Evolutionary conservation across 2,329 filamentous ascomycete genomes (phyloP).

Genomic region (Harringtonia lauricola): DNA sequence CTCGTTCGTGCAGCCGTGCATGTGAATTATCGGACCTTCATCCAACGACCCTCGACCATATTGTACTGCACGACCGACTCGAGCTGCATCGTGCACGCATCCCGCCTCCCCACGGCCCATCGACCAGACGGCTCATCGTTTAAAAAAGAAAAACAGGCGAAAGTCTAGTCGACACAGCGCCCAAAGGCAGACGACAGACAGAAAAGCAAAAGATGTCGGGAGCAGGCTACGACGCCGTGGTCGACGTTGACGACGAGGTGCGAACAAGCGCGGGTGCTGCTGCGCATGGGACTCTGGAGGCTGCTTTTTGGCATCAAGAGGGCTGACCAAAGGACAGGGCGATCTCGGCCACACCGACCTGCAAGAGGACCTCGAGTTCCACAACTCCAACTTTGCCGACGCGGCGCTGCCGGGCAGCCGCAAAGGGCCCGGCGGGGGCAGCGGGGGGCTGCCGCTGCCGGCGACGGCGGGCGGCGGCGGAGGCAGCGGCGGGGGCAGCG

Average conservation of each 20-base stretch:
- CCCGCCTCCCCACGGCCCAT: background rate
- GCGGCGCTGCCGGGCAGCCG: slow-evolving; percentile 30
- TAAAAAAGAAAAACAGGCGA: background rate
- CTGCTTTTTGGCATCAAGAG: background rate
- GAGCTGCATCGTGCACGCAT: background rate
- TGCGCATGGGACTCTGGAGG: no score
- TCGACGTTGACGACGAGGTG: slow-evolving; percentile 95
- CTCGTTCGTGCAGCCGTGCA: background rate
- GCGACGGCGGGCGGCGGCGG: slow-evolving; percentile 31
- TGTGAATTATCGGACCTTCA: no score
- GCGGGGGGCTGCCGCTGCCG: slow-evolving; percentile 46
- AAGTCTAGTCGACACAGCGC: background rate
- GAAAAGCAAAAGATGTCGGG: slow-evolving; percentile 50
- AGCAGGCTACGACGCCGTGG: slow-evolving; percentile 92
- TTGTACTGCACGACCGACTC: no score
- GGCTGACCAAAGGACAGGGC: slow-evolving; percentile 43
- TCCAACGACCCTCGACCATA: no score
- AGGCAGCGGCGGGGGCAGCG: slow-evolving; percentile 19
- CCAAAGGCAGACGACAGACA: background rate
- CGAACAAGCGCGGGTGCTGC: background rate
- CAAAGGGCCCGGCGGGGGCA: slow-evolving; percentile 34
- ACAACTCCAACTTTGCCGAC: slow-evolving; percentile 76
- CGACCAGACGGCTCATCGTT: no score
- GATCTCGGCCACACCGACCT: slow-evolving; percentile 97
- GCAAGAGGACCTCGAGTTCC: slow-evolving; percentile 98